These are phyloP conservation scores for Maudiozyma saulgeensis DNA, from an alignment of 805 yeast species.

Conservation along the genomic window DNA sequence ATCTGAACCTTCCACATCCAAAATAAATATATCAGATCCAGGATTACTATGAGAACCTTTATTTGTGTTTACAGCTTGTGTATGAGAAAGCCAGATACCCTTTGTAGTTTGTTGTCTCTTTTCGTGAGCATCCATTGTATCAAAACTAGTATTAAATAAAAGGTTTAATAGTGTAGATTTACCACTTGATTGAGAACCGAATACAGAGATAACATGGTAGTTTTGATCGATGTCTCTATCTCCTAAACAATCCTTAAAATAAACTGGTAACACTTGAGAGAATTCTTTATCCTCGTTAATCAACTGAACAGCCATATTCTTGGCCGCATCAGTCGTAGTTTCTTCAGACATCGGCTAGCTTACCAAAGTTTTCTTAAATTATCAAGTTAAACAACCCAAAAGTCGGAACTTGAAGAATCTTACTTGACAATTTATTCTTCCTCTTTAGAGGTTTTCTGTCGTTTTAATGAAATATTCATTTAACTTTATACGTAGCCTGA, in stretches of 20 bases:
- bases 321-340: conserved; percentile 1
- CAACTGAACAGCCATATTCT: conserved; percentile 36
- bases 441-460: too few relatives aligned
- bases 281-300: conserved; percentile 45
- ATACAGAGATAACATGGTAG: conserved; percentile 88
- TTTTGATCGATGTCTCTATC: conserved; percentile 45
- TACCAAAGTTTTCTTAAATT: not conserved
- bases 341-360: not conserved
- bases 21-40: conserved; percentile 49
- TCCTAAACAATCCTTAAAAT: conserved; percentile 15
- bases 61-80: conserved; percentile 32
- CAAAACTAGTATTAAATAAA: conserved; percentile 78
- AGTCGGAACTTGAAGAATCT: too few relatives aligned
- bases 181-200: conserved; percentile 96
- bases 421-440: too few relatives aligned
- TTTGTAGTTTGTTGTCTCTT: conserved; percentile 85
- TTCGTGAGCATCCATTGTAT: conserved; percentile 77
- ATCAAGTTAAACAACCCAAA: not conserved
- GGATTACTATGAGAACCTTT: conserved; percentile 6
- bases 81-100: conserved; percentile 69
- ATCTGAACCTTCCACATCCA: conserved; percentile 99
- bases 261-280: conserved; percentile 22
- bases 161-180: conserved; percentile 85
- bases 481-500: too few relatives aligned
- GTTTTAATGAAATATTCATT: too few relatives aligned